Percentiles rank a stretch among this genome's conserved stretches.
phyloP scores from a whole-genome alignment of 2,329 filamentous ascomycete genomes.

The Magnaporthiopsis incrustans region DNA sequence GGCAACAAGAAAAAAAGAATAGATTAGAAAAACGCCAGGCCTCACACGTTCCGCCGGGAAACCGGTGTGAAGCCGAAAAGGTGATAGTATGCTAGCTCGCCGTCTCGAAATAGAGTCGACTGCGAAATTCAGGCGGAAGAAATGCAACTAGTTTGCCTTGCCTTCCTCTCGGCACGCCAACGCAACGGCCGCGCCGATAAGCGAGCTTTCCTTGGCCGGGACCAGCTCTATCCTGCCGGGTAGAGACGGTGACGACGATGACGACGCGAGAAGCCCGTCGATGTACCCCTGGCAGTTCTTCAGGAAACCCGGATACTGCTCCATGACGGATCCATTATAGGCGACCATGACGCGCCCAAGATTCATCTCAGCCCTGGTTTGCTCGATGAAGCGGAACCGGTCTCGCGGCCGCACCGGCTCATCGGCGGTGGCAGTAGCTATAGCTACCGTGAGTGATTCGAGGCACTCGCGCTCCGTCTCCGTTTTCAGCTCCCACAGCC shows the following conservation, averaged over 20 bases:
- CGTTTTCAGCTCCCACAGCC: constrained; percentile 46
- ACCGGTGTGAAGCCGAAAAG: not conserved
- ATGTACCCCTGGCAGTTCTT: constrained; percentile 54
- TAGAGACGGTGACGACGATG: not conserved
- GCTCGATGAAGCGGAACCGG: constrained; percentile 25
- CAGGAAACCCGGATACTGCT: constrained; percentile 66
- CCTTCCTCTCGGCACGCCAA: constrained; percentile 36
- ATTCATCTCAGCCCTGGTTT: constrained; percentile 37
- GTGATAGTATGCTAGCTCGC: not conserved
- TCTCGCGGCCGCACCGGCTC: not conserved
- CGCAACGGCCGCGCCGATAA: constrained; percentile 68
- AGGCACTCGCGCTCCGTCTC: constrained; percentile 42
- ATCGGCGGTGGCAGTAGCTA: not conserved
- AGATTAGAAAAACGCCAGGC: not conserved
- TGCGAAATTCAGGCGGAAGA: not conserved
- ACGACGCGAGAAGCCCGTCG: constrained; percentile 44
- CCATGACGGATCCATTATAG: constrained; percentile 72
- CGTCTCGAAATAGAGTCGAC: not conserved
- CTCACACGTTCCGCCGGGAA: not conserved
- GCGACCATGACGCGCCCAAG: constrained; percentile 50
- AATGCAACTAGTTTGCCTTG: constrained; percentile 12
- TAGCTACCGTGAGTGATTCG: not conserved
- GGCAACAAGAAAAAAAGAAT: not conserved
- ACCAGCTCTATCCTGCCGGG: constrained; percentile 47
- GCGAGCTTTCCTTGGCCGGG: constrained; percentile 64